phyloP scores from a whole-genome alignment of 1,284 basidiomycete species.

The Moesziomyces parantarcticus region DNA sequence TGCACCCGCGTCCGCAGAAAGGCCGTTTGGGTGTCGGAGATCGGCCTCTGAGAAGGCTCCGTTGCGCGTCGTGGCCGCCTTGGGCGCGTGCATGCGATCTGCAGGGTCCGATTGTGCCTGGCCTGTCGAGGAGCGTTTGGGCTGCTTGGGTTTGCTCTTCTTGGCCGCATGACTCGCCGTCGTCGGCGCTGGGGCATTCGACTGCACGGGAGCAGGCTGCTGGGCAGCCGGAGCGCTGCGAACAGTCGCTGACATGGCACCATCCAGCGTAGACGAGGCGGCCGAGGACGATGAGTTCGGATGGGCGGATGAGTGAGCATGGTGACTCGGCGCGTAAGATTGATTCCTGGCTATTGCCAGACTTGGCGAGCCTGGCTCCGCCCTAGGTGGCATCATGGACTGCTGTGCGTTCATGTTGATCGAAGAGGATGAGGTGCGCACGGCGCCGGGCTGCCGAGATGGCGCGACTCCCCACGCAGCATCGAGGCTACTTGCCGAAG shows the following conservation, averaged over 20 bases:
- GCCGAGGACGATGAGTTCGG: slow-evolving; percentile 3
- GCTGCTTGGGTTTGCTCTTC: slow-evolving; percentile 10
- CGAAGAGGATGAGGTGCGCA: slow-evolving; percentile 3
- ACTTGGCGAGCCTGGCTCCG: slow-evolving; percentile 32
- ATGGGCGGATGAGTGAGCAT: slow-evolving; percentile 9
- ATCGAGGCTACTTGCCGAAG: slow-evolving; percentile 35
- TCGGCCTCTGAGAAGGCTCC: too few species aligned
- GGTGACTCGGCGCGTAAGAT: slow-evolving; percentile 5
- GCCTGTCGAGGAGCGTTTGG: slow-evolving; percentile 10
- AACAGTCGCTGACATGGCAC: slow-evolving; percentile 27
- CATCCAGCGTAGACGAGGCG: slow-evolving; percentile 27
- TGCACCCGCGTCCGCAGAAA: not conserved
- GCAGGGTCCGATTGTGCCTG: slow-evolving; percentile 1
- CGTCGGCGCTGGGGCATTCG: not conserved
- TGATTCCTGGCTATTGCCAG: slow-evolving; percentile 22
- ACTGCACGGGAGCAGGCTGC: not conserved
- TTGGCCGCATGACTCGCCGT: slow-evolving; percentile 15
- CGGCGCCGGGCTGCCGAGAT: slow-evolving; percentile 1
- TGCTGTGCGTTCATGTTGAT: slow-evolving; percentile 3
- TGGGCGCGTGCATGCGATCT: too few species aligned
- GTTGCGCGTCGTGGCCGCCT: too few species aligned
- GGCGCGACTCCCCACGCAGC: slow-evolving; percentile 22
- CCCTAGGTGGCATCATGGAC: slow-evolving; percentile 18
- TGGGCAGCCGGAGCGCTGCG: slow-evolving; percentile 1
- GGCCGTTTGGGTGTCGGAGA: not conserved